These are phyloP conservation scores for Metschnikowia reukaufii DNA, from an alignment of 805 yeast species.

Conservation along the genomic window DNA sequence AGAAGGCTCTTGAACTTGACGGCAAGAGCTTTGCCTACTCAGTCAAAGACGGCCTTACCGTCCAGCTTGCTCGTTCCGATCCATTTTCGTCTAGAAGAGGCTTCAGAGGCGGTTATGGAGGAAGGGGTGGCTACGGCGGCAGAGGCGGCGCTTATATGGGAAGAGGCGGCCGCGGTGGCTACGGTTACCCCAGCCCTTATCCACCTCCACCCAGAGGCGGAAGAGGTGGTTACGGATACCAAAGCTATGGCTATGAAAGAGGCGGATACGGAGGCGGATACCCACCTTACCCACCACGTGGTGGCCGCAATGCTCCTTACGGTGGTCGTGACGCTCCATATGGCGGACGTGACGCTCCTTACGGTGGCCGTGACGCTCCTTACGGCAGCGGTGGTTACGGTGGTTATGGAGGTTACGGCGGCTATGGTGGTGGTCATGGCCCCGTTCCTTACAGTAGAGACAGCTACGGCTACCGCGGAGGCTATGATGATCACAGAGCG, in stretches of 20 bases:
- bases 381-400: conserved; percentile 23
- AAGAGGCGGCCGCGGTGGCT: conserved; percentile 26
- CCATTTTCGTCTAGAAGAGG: conserved; percentile 46
- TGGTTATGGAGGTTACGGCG: conserved; percentile 12
- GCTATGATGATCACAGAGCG: conserved; percentile 22
- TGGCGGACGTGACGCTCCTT: conserved; percentile 14
- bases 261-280: conserved; percentile 26
- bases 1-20: conserved; percentile 49
- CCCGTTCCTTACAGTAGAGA: conserved; percentile 15
- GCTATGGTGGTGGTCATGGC: conserved; percentile 16
- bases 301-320: conserved; percentile 14
- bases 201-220: conserved; percentile 18
- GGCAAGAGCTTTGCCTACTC: conserved; percentile 47
- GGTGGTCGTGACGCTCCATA: conserved; percentile 22
- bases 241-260: conserved; percentile 20
- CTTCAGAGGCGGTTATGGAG: conserved; percentile 22
- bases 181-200: conserved; percentile 22
- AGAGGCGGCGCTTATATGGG: conserved; percentile 20
- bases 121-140: conserved; percentile 21
- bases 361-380: conserved; percentile 23
- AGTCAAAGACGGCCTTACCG: conserved; percentile 43
- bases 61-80: conserved; percentile 57
- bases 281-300: conserved; percentile 14
- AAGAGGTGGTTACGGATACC: conserved; percentile 26
- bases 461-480: conserved; percentile 20